Evolutionary conservation across 108 stramenopile species (phyloP).

Genomic region (Aureococcus anophagefferens): DNA sequence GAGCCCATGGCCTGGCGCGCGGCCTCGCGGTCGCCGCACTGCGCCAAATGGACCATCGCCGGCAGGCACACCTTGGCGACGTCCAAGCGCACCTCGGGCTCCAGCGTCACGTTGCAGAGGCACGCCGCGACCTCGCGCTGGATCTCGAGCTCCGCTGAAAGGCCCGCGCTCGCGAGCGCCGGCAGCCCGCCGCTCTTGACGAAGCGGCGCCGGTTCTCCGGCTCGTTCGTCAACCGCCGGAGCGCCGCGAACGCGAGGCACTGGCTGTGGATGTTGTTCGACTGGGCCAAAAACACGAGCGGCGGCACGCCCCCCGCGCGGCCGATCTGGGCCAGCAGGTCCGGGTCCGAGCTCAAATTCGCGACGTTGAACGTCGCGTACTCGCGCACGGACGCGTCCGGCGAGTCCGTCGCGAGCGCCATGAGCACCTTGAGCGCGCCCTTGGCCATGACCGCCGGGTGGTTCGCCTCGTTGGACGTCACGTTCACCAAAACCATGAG

Average conservation of each 20-base stretch:
- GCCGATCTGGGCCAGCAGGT: conserved; percentile 49
- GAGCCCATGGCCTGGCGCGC: conserved; percentile 55
- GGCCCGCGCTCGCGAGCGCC: conserved; percentile 38
- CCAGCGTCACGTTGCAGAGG: conserved; percentile 54
- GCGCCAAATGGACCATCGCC: conserved; percentile 38
- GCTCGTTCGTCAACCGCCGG: conserved; percentile 46
- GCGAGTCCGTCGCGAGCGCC: conserved; percentile 16
- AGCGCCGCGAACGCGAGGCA: conserved; percentile 57
- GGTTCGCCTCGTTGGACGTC: conserved; percentile 58
- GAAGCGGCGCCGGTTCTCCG: conserved; percentile 45
- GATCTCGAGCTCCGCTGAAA: conserved; percentile 40
- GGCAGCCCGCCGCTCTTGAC: conserved; percentile 38
- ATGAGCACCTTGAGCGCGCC: conserved; percentile 38
- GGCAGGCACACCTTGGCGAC: conserved; percentile 44
- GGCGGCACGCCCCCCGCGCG: conserved; percentile 40
- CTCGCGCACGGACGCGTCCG: conserved; percentile 27
- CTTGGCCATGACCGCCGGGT: conserved; percentile 37
- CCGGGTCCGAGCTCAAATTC: conserved; percentile 53
- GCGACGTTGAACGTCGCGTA: conserved; percentile 56
- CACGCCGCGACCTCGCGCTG: conserved; percentile 64
- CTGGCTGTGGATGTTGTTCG: conserved; percentile 43
- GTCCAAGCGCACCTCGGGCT: conserved; percentile 39
- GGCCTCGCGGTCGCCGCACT: conserved; percentile 50
- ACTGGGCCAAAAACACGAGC: conserved; percentile 40
- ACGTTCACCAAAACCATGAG: conserved; percentile 58